Evolutionary conservation across 306 rosid genomes (phyloP).

Genomic region (Rubus parviflorus): DNA sequence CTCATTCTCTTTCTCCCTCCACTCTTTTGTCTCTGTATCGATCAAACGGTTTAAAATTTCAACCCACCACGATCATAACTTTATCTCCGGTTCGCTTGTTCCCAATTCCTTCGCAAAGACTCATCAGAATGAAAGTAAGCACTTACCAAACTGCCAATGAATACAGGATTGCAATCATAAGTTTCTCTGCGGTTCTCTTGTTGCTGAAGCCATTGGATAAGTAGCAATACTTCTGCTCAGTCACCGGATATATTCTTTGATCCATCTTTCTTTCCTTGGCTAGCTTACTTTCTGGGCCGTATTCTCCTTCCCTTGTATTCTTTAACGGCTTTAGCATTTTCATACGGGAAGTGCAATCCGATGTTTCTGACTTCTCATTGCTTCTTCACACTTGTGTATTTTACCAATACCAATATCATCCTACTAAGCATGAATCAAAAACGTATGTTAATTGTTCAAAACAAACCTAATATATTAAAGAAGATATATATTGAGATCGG

Average conservation of each 20-base stretch:
- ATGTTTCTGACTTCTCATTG: conserved; percentile 27
- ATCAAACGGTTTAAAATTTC: too few species aligned
- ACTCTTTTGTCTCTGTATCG: too few species aligned
- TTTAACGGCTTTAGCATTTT: conserved; percentile 15
- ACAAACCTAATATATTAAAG: too few species aligned
- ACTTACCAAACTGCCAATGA: too few species aligned
- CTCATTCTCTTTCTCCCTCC: too few species aligned
- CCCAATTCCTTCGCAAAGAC: too few species aligned
- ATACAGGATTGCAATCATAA: too few species aligned
- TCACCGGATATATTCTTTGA: conserved; percentile 28
- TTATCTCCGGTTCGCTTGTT: too few species aligned
- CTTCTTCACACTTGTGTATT: conserved; percentile 9
- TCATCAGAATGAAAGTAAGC: too few species aligned
- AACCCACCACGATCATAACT: too few species aligned
- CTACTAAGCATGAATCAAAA: background rate
- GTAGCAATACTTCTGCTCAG: conserved; percentile 13
- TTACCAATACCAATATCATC: background rate
- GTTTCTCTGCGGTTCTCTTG: too few species aligned
- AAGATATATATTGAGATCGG: too few species aligned
- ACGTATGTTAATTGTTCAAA: conserved; percentile 6
- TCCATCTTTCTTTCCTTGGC: conserved; percentile 16
- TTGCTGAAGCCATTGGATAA: conserved; percentile 19
- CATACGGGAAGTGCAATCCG: conserved; percentile 17
- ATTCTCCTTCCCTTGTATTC: conserved; percentile 18
- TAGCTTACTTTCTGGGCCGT: conserved; percentile 17